Conservation (phyloP, 805 yeast genomes). For the Kazachstania bromeliacearum region DNA sequence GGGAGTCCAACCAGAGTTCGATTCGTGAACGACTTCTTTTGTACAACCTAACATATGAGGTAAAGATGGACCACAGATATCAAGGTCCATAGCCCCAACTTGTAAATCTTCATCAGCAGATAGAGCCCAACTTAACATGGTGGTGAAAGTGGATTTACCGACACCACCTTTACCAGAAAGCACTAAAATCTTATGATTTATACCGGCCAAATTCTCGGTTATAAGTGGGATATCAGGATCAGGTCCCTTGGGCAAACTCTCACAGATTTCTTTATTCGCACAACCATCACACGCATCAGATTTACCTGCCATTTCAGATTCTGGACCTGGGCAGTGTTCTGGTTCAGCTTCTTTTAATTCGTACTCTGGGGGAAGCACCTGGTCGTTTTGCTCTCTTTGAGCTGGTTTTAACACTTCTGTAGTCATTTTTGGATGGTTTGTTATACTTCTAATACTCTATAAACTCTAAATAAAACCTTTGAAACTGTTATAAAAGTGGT, state of each 20-base stretch:
- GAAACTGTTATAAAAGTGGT: too few species aligned
- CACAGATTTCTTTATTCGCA: slow-evolving; percentile 86
- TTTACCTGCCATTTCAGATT: slow-evolving; percentile 85
- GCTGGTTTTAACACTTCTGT: slow-evolving; percentile 7
- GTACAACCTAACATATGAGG: slow-evolving; percentile 92
- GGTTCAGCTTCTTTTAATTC: slow-evolving; percentile 66
- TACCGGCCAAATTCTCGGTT: slow-evolving; percentile 50
- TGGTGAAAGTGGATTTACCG: slow-evolving; percentile 92
- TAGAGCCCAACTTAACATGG: slow-evolving; percentile 94
- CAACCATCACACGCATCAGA: slow-evolving; percentile 93
- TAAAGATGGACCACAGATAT: slow-evolving; percentile 94
- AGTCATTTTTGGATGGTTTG: slow-evolving; percentile 3
- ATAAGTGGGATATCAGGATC: slow-evolving; percentile 86
- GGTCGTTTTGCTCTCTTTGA: slow-evolving; percentile 6
- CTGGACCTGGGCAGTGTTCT: slow-evolving; percentile 98
- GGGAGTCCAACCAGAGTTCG: slow-evolving; percentile 93
- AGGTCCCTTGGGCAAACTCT: slow-evolving; percentile 83
- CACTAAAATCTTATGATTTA: slow-evolving; percentile 73
- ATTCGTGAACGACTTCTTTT: slow-evolving; percentile 77
- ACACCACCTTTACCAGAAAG: slow-evolving; percentile 92
- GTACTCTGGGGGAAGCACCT: slow-evolving; percentile 20
- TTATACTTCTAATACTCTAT: background rate
- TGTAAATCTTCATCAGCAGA: slow-evolving; percentile 75
- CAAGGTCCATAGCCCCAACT: slow-evolving; percentile 94
- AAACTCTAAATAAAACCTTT: too few species aligned